phyloP scores from a whole-genome alignment of 1,284 basidiomycete species.

The Ganoderma boninense region DNA sequence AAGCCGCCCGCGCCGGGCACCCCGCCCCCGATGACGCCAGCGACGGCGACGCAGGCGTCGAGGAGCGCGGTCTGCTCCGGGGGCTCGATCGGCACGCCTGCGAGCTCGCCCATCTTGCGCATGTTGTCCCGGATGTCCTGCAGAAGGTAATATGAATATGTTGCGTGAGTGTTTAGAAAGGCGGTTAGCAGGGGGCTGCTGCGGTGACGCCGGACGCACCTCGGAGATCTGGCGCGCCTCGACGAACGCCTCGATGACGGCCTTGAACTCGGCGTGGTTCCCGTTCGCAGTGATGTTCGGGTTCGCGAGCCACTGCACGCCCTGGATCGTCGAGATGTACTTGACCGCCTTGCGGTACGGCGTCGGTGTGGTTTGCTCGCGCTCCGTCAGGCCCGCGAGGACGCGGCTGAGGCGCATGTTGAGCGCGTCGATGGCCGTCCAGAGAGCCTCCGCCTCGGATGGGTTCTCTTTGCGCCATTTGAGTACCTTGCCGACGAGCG shows the following conservation, averaged over 20 bases:
- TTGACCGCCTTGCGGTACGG: constrained; percentile 65
- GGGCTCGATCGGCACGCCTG: constrained; percentile 93
- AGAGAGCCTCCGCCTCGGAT: constrained; percentile 68
- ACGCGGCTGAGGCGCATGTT: constrained; percentile 67
- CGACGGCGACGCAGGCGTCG: constrained; percentile 77
- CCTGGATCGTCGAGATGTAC: constrained; percentile 64
- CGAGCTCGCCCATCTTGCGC: constrained; percentile 86
- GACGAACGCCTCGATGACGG: constrained; percentile 61
- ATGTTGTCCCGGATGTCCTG: constrained; percentile 84
- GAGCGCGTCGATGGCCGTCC: constrained; percentile 71
- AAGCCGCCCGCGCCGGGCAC: constrained; percentile 98
- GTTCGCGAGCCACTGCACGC: constrained; percentile 69
- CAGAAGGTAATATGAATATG: constrained; percentile 17
- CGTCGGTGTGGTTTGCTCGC: constrained; percentile 54
- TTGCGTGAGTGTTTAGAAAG: background rate
- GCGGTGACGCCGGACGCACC: constrained; percentile 47
- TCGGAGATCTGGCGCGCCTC: constrained; percentile 64
- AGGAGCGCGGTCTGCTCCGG: constrained; percentile 89
- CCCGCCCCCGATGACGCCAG: constrained; percentile 92
- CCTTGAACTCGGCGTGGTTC: constrained; percentile 32
- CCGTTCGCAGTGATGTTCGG: constrained; percentile 55
- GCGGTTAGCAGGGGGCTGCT: no score
- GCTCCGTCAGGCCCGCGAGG: constrained; percentile 57
- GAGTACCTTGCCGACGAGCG: constrained; percentile 88
- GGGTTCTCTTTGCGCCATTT: constrained; percentile 81